Percentiles rank a stretch among this genome's conserved stretches.
phyloP scores from a whole-genome alignment of 495 filamentous ascomycete genomes.

The Haplographium delicatum region DNA sequence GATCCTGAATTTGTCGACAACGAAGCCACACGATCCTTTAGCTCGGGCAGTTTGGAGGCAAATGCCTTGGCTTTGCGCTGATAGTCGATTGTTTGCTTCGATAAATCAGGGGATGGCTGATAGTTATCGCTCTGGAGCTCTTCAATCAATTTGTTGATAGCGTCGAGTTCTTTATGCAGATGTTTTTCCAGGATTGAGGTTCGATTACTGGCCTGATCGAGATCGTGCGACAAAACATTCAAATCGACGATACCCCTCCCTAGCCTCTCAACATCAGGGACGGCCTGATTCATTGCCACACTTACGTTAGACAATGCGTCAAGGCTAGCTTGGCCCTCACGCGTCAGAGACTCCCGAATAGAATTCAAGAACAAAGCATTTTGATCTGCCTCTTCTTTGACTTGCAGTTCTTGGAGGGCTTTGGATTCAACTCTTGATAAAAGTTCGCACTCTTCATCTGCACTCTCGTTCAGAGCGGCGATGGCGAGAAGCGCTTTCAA shows the following conservation, averaged over 20 bases:
- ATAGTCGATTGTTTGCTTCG: slow-evolving; percentile 56
- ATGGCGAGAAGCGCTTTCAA: slow-evolving; percentile 71
- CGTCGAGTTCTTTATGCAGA: slow-evolving; percentile 31
- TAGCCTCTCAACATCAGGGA: slow-evolving; percentile 31
- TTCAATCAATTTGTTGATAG: slow-evolving; percentile 26
- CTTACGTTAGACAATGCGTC: slow-evolving; percentile 36
- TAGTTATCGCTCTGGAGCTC: slow-evolving; percentile 41
- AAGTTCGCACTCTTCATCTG: slow-evolving; percentile 67
- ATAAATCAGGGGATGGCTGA: slow-evolving; percentile 43
- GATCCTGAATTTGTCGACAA: slow-evolving; percentile 13
- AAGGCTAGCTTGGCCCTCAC: slow-evolving; percentile 39
- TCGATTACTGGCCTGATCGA: slow-evolving; percentile 39
- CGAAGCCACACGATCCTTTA: slow-evolving; percentile 37
- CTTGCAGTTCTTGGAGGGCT: slow-evolving; percentile 40
- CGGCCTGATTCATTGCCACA: slow-evolving; percentile 28
- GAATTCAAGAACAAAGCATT: slow-evolving; percentile 26
- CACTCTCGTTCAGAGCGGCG: slow-evolving; percentile 70
- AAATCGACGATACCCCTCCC: slow-evolving; percentile 34
- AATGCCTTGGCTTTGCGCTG: slow-evolving; percentile 56
- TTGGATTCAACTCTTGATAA: slow-evolving; percentile 56
- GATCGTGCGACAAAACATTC: slow-evolving; percentile 29
- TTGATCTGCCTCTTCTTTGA: slow-evolving; percentile 22
- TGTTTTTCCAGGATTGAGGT: slow-evolving; percentile 36
- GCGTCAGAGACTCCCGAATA: slow-evolving; percentile 36
- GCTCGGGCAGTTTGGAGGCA: slow-evolving; percentile 48